Percentiles rank a stretch among this genome's conserved stretches.
These are phyloP conservation scores for Luffa aegyptiaca DNA, from an alignment of 306 rosid species.

Conservation along the genomic window DNA sequence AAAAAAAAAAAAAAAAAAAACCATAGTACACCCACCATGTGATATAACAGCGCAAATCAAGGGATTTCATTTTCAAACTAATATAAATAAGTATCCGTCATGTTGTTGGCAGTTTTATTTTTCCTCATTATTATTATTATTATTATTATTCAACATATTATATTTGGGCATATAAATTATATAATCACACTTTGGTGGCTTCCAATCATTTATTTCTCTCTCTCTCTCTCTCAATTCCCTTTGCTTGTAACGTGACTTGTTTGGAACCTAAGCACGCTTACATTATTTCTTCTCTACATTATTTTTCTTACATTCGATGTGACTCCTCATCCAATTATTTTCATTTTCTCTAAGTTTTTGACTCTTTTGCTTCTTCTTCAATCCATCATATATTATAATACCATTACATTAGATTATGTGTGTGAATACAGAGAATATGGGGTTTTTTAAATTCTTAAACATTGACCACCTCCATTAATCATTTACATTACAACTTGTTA, in stretches of 20 bases:
- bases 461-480: not conserved
- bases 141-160: not conserved
- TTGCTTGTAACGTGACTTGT: conserved; percentile 5
- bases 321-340: conserved; percentile 7
- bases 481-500: not conserved
- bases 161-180: not conserved
- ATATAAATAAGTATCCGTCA: not conserved
- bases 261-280: conserved; percentile 8
- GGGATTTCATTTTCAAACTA: conserved; percentile 4
- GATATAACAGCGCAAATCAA: conserved; percentile 7
- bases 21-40: conserved; percentile 8
- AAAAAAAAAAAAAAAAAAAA: not conserved
- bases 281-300: not conserved
- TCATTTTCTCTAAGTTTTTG: not conserved
- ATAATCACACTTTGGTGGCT: conserved; percentile 1
- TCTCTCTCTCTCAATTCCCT: not conserved
- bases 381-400: not conserved
- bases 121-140: not conserved
- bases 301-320: not conserved
- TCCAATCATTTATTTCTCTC: conserved; percentile 1
- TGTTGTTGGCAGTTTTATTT: not conserved
- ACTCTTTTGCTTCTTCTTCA: conserved; percentile 5
- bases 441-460: not conserved
- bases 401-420: not conserved
- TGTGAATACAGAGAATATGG: conserved; percentile 4